phyloP scores from a whole-genome alignment of 805 yeast genomes.

The Candida corydali region DNA sequence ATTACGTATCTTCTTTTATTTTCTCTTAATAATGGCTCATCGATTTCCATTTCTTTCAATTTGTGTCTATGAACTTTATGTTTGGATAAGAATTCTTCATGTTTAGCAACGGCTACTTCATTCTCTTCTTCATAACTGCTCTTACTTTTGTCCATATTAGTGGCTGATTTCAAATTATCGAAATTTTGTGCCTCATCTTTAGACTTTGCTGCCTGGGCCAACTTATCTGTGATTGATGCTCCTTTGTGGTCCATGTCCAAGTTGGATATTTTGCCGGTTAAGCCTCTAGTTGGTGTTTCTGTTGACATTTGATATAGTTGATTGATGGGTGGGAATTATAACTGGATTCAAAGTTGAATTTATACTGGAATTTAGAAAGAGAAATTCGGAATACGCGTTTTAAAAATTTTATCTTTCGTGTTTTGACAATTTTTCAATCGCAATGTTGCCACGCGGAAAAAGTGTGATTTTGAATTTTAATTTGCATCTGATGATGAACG shows the following conservation, averaged over 20 bases:
- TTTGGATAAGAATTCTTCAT: slow-evolving; percentile 51
- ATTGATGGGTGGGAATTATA: background rate
- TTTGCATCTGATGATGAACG: too few relatives aligned
- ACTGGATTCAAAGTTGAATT: background rate
- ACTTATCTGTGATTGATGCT: slow-evolving; percentile 36
- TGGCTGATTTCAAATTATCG: slow-evolving; percentile 11
- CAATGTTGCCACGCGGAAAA: too few relatives aligned
- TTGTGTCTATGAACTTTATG: slow-evolving; percentile 71
- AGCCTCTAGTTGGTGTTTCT: slow-evolving; percentile 57
- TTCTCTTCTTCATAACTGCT: slow-evolving; percentile 13
- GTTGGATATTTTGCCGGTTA: slow-evolving; percentile 40
- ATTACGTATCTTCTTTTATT: slow-evolving; percentile 86
- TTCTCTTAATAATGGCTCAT: slow-evolving; percentile 84
- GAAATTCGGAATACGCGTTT: slow-evolving; percentile 3
- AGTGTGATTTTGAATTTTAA: too few relatives aligned
- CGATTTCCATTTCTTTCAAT: slow-evolving; percentile 71
- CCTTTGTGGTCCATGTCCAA: slow-evolving; percentile 36
- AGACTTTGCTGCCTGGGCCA: slow-evolving; percentile 39
- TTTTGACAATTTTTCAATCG: too few relatives aligned
- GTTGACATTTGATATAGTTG: slow-evolving; percentile 31
- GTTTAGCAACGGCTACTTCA: slow-evolving; percentile 31
- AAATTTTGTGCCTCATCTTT: slow-evolving; percentile 25
- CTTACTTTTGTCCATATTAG: too few relatives aligned
- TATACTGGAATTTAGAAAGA: background rate
- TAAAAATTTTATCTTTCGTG: background rate